Conservation (phyloP, 768 basidiomycete species). For the Boletus sp. region DNA sequence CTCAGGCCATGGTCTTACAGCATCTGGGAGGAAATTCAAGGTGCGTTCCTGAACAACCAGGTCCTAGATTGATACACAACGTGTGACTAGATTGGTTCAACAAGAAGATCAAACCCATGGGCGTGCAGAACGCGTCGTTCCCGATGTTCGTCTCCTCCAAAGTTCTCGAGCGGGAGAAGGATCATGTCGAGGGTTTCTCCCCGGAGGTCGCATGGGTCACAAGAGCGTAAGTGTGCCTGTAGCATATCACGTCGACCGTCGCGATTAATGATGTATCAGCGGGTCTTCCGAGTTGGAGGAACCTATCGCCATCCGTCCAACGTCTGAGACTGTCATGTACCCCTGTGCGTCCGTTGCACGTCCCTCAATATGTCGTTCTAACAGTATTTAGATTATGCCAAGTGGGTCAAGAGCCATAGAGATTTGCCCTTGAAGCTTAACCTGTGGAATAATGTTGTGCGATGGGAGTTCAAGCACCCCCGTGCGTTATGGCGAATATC, state of each 20-base stretch:
- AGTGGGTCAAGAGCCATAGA: conserved; percentile 97
- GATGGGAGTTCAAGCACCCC: conserved; percentile 99
- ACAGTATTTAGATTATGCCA: conserved; percentile 75
- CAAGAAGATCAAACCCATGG: conserved; percentile 84
- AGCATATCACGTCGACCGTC: background rate
- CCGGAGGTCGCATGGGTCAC: conserved; percentile 99
- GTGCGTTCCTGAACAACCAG: conserved; percentile 37
- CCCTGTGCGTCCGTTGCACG: conserved; percentile 62
- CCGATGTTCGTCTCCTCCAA: conserved; percentile 96
- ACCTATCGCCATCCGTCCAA: conserved; percentile 96
- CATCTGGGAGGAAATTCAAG: conserved; percentile 96
- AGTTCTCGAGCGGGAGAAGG: conserved; percentile 93
- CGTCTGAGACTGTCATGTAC: conserved; percentile 99
- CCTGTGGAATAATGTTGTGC: conserved; percentile 98
- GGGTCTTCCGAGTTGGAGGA: conserved; percentile 94
- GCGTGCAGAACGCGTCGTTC: conserved; percentile 97
- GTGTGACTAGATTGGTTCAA: conserved; percentile 84
- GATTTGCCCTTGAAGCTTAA: conserved; percentile 97
- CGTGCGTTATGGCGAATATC: conserved; percentile 47
- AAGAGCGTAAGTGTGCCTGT: conserved; percentile 61
- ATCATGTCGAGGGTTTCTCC: conserved; percentile 98
- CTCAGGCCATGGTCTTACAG: conserved; percentile 96
- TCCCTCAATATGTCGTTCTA: background rate
- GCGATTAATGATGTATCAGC: conserved; percentile 36
- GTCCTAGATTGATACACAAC: background rate